Conservation (phyloP, 108 stramenopile genomes). For the Fragilariopsis cylindrus region DNA sequence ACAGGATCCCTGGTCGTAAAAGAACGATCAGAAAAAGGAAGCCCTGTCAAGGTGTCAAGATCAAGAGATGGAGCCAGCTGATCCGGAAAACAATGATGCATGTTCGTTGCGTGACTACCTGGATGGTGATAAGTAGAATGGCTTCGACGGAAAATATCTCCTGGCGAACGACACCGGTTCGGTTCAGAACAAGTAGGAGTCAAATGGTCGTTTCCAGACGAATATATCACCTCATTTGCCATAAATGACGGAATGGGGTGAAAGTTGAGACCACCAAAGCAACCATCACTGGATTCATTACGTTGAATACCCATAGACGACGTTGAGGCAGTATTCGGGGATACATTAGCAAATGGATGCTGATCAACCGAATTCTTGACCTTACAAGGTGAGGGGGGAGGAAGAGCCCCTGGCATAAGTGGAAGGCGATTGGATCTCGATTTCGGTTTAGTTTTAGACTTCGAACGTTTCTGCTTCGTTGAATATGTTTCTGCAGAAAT, state of each 20-base stretch:
- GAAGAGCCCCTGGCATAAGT: not conserved
- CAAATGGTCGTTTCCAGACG: not conserved
- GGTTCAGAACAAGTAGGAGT: not conserved
- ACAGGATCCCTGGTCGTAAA: not conserved
- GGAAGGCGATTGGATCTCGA: not conserved
- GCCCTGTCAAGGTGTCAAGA: not conserved
- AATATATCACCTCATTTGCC: conserved; percentile 1
- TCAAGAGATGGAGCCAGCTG: not conserved
- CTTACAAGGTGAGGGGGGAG: conserved; percentile 16
- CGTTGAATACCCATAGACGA: not conserved
- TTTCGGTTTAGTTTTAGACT: not conserved
- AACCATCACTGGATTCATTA: not conserved
- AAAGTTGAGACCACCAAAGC: conserved; percentile 14
- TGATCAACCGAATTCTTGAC: not conserved
- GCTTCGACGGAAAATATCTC: conserved; percentile 6
- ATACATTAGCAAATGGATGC: conserved; percentile 1
- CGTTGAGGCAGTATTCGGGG: conserved; percentile 24
- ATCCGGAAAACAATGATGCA: too few relatives aligned
- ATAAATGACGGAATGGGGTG: conserved; percentile 28
- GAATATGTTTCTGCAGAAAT: not conserved
- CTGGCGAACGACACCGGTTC: not conserved
- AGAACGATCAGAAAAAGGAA: not conserved
- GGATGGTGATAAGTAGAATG: not conserved
- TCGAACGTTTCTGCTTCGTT: not conserved
- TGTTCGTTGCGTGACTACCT: too few relatives aligned